Evolutionary conservation across 2,329 filamentous ascomycete species (phyloP).

Genomic region (Xylaria arbuscula): DNA sequence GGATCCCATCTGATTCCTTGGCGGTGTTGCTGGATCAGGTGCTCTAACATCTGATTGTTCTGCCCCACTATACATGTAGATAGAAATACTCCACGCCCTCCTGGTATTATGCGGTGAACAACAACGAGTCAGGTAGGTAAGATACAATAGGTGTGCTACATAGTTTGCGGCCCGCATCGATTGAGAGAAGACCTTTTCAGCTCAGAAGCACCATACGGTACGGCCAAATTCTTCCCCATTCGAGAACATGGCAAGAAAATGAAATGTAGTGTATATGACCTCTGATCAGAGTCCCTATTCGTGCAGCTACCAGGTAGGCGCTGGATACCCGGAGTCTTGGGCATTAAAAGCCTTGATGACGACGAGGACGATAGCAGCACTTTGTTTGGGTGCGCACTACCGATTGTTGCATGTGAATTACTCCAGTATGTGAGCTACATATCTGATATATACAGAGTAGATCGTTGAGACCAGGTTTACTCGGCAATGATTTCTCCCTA

Average conservation of each 20-base stretch:
- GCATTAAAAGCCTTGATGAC: background rate
- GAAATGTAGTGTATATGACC: background rate
- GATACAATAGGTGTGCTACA: background rate
- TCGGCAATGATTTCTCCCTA: background rate
- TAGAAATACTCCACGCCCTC: background rate
- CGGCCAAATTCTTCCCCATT: background rate
- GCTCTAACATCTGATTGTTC: conserved; percentile 1
- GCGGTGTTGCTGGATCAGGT: conserved; percentile 36
- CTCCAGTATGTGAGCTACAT: background rate
- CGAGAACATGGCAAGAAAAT: background rate
- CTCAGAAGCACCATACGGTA: background rate
- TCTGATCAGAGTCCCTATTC: background rate
- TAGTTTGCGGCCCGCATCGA: background rate
- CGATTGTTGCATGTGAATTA: conserved; percentile 13
- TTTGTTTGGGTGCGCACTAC: background rate
- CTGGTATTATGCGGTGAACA: background rate
- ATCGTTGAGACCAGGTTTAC: background rate
- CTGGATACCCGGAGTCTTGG: background rate
- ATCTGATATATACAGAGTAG: no score
- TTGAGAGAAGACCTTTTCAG: background rate
- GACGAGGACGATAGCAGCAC: background rate
- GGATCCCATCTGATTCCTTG: conserved; percentile 42
- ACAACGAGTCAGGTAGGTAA: conserved; percentile 1
- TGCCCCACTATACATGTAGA: background rate
- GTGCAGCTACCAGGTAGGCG: background rate